phyloP scores from a whole-genome alignment of 306 rosid genomes.

The Macrotyloma uniflorum region DNA sequence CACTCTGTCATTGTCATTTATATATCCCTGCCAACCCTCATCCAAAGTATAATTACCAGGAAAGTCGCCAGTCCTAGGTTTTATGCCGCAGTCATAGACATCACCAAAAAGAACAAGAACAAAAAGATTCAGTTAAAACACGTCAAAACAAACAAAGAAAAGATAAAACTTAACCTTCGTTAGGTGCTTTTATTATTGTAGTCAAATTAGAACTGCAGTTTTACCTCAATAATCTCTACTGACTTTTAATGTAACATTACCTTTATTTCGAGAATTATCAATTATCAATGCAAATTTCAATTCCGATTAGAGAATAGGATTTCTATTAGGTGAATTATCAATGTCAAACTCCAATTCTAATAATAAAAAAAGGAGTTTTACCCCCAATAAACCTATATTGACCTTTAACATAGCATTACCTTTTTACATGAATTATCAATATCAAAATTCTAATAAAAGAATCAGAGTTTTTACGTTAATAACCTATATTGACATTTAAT shows the following conservation, averaged over 20 bases:
- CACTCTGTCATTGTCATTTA: constrained; percentile 86
- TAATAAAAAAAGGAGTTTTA: too few species aligned
- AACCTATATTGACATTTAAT: too few species aligned
- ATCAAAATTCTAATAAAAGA: too few species aligned
- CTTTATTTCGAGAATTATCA: background rate
- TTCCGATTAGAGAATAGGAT: too few species aligned
- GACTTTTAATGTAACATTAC: background rate
- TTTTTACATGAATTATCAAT: too few species aligned
- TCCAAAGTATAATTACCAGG: constrained; percentile 66
- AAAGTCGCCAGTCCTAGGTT: constrained; percentile 58
- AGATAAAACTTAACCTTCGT: background rate
- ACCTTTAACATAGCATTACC: too few species aligned
- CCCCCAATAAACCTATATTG: too few species aligned
- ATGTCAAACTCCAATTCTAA: background rate
- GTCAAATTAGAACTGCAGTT: background rate
- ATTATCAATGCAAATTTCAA: too few species aligned
- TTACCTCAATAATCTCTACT: background rate
- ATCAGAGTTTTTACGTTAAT: too few species aligned
- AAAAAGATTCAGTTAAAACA: background rate
- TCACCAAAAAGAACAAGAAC: background rate
- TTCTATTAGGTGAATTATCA: background rate
- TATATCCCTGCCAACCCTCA: constrained; percentile 90
- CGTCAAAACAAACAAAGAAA: background rate
- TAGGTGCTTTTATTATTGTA: background rate
- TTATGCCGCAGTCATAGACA: constrained; percentile 42